Conservation (phyloP, 176 grass and related monocot genomes). For the Oryza meridionalis region DNA sequence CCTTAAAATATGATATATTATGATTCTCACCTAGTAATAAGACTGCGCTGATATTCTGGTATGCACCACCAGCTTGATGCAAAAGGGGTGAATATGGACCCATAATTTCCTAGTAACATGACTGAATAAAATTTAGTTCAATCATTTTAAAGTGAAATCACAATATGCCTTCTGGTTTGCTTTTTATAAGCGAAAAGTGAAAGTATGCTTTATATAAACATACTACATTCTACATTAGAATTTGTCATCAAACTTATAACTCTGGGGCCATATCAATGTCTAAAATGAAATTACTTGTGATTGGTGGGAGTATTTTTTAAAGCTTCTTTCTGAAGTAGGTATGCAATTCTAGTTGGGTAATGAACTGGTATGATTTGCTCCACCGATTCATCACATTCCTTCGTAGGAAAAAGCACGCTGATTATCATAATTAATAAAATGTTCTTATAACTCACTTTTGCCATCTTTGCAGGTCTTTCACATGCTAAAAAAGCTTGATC, state of each 20-base stretch:
- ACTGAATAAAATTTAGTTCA: neutral
- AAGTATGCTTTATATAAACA: constrained; percentile 6
- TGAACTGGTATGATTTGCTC: constrained; percentile 6
- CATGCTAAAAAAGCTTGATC: constrained; percentile 71
- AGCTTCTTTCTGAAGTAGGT: constrained; percentile 12
- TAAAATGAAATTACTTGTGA: neutral
- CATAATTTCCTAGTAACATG: too few relatives aligned
- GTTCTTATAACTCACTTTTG: constrained; percentile 16
- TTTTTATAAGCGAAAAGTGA: constrained; percentile 9
- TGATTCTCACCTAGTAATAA: neutral
- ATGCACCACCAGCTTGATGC: neutral
- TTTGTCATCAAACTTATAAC: neutral
- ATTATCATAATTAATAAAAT: neutral
- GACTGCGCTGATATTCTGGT: neutral
- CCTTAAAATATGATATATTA: constrained; percentile 22
- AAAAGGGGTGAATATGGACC: neutral
- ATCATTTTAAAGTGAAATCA: constrained; percentile 8
- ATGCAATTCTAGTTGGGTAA: constrained; percentile 17
- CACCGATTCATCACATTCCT: neutral
- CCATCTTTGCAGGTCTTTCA: constrained; percentile 70
- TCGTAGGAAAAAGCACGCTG: constrained; percentile 11
- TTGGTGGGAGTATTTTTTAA: neutral
- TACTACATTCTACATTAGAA: neutral
- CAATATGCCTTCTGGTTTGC: neutral
- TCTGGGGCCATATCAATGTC: too few relatives aligned